These are phyloP conservation scores for Osmozyma mogii DNA, from an alignment of 805 yeast species.

Conservation along the genomic window DNA sequence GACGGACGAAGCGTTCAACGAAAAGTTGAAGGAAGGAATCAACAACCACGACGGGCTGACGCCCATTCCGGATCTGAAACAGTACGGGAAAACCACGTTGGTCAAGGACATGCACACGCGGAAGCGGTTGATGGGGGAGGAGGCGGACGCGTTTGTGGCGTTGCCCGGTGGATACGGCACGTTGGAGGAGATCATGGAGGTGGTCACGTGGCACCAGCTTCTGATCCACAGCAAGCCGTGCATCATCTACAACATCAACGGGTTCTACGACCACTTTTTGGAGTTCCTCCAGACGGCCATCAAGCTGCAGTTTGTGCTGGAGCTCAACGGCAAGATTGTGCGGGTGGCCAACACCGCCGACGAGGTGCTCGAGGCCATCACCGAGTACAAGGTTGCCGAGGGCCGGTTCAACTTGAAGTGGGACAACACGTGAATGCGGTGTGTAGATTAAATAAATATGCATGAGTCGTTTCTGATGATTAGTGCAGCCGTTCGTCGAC, in stretches of 20 bases:
- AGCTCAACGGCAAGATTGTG: slow-evolving; percentile 58
- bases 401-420: slow-evolving; percentile 72
- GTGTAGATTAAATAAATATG: too few relatives aligned
- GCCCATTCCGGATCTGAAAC: slow-evolving; percentile 50
- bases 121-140: slow-evolving; percentile 78
- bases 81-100: slow-evolving; percentile 71
- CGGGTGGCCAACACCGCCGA: slow-evolving; percentile 61
- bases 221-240: slow-evolving; percentile 82
- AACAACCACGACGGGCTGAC: slow-evolving; percentile 61
- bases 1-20: slow-evolving; percentile 36
- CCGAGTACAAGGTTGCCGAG: slow-evolving; percentile 55
- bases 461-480: too few relatives aligned
- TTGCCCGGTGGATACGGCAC: slow-evolving; percentile 93
- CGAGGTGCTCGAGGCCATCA: slow-evolving; percentile 58
- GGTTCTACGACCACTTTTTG: slow-evolving; percentile 68
- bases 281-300: slow-evolving; percentile 55
- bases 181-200: slow-evolving; percentile 82
- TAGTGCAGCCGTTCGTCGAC: slow-evolving; percentile 11
- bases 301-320: slow-evolving; percentile 58
- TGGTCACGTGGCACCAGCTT: slow-evolving; percentile 81
- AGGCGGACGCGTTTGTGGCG: slow-evolving; percentile 81
- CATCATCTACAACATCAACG: slow-evolving; percentile 68
- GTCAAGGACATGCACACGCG: slow-evolving; percentile 88
- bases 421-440: slow-evolving; percentile 32
- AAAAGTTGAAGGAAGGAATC: slow-evolving; percentile 41